phyloP scores from a whole-genome alignment of 2,329 filamentous ascomycete genomes.

The Bretziella fagacearum region DNA sequence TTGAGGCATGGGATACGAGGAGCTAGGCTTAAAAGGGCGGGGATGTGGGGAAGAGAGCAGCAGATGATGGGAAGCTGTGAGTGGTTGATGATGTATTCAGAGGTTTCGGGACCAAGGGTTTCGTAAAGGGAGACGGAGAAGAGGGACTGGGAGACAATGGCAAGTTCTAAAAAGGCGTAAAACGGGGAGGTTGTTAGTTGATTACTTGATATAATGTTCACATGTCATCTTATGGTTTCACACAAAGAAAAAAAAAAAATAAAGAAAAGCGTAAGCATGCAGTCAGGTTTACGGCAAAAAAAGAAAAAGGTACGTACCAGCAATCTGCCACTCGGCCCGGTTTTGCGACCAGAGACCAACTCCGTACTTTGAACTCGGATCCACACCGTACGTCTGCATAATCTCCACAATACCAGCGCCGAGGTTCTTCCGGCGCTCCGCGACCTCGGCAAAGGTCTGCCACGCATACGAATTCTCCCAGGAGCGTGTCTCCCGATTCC shows the following conservation, averaged over 20 bases:
- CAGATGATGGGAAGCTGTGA: conserved; percentile 58
- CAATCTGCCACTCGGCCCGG: conserved; percentile 73
- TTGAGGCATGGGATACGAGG: conserved; percentile 66
- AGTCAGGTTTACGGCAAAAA: not conserved
- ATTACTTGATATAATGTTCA: not conserved
- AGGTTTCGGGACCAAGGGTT: conserved; percentile 77
- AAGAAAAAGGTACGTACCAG: conserved; percentile 31
- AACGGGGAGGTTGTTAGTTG: not conserved
- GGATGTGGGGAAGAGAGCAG: conserved; percentile 65
- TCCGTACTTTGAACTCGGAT: conserved; percentile 43
- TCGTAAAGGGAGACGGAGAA: conserved; percentile 92
- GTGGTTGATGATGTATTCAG: conserved; percentile 93
- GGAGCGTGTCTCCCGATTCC: conserved; percentile 54
- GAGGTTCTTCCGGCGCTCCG: conserved; percentile 62
- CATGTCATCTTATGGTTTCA: too few species aligned
- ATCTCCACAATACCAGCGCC: conserved; percentile 74
- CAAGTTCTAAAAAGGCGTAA: conserved; percentile 47
- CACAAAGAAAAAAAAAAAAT: too few species aligned
- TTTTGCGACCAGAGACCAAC: conserved; percentile 80
- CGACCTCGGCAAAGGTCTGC: conserved; percentile 68
- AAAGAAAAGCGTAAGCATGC: not conserved
- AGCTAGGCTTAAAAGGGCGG: conserved; percentile 61
- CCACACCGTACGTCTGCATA: conserved; percentile 54
- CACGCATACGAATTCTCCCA: conserved; percentile 64
- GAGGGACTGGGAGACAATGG: conserved; percentile 68